Conservation (phyloP, 192 early-diverging fungal genomes). For the Coemansia javaensis region DNA sequence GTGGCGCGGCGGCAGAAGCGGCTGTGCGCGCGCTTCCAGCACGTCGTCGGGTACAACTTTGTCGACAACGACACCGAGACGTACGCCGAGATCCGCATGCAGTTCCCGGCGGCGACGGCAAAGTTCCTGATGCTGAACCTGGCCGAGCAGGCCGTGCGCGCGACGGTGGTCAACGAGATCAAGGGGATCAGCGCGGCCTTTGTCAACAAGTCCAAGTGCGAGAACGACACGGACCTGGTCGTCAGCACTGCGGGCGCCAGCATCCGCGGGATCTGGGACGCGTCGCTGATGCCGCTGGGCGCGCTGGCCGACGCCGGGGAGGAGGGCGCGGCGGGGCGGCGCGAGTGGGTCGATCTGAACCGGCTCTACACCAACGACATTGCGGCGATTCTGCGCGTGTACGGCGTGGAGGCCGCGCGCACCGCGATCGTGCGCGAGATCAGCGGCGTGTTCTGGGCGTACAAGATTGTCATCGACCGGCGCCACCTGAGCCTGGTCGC, state of each 20-base stretch:
- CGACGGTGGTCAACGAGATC: constrained; percentile 81
- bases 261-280: constrained; percentile 86
- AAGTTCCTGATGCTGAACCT: constrained; percentile 94
- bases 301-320: constrained; percentile 20
- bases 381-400: constrained; percentile 83
- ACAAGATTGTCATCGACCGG: constrained; percentile 88
- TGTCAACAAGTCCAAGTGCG: constrained; percentile 71
- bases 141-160: constrained; percentile 69
- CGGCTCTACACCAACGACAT: constrained; percentile 95
- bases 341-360: constrained; percentile 76
- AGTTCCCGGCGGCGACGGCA: constrained; percentile 83
- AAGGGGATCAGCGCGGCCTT: constrained; percentile 74
- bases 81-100: constrained; percentile 57
- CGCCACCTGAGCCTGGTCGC: constrained; percentile 96
- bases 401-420: constrained; percentile 97
- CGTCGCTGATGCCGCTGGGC: constrained; percentile 41
- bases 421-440: constrained; percentile 91
- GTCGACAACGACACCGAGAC: constrained; percentile 29
- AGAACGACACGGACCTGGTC: constrained; percentile 68
- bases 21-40: constrained; percentile 55
- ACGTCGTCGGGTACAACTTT: constrained; percentile 57
- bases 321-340: constrained; percentile 10
- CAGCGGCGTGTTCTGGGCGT: constrained; percentile 84
- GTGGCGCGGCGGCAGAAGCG: constrained; percentile 40
- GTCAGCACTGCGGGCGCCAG: constrained; percentile 90